phyloP scores from a whole-genome alignment of 2,329 filamentous ascomycete genomes.

The Calonectria honghensis region DNA sequence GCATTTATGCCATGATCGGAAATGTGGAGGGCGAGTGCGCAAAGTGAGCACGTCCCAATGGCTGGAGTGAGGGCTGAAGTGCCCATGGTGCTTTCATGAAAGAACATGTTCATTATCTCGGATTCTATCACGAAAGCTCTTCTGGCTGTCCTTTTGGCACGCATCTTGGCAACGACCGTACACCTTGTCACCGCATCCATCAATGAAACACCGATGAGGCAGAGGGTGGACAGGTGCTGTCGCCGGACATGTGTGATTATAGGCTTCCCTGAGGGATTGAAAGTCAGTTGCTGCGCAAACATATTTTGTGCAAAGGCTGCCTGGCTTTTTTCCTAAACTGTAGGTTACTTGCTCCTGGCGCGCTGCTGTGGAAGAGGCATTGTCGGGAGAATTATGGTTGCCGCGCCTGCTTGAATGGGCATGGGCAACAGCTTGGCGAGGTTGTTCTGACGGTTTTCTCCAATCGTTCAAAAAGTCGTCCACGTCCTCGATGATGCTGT shows the following conservation, averaged over 20 bases:
- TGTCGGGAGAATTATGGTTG: neutral
- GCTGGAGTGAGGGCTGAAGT: neutral
- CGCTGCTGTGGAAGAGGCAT: slow-evolving; percentile 31
- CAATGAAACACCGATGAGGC: slow-evolving; percentile 35
- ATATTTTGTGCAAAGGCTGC: slow-evolving; percentile 46
- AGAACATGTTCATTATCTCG: neutral
- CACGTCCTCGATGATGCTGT: slow-evolving; percentile 22
- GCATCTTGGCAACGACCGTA: neutral
- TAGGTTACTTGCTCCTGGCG: slow-evolving; percentile 12
- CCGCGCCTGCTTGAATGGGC: neutral
- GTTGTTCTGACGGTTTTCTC: neutral
- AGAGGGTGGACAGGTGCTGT: slow-evolving; percentile 35
- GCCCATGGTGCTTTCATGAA: neutral
- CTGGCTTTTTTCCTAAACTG: slow-evolving; percentile 21
- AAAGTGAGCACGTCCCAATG: too few species aligned
- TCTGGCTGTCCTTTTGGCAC: neutral
- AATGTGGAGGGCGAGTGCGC: too few species aligned
- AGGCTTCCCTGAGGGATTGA: slow-evolving; percentile 42
- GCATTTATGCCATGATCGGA: too few species aligned
- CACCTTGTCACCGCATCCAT: neutral
- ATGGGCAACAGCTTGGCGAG: neutral
- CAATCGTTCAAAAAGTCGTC: neutral
- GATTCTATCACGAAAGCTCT: neutral
- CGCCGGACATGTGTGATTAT: neutral
- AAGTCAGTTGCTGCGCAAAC: slow-evolving; percentile 44